Evolutionary conservation across 2,329 filamentous ascomycete genomes (phyloP), one percentile per base, ranked within the genome.

Genomic region (Cercospora berteroae): DNA sequence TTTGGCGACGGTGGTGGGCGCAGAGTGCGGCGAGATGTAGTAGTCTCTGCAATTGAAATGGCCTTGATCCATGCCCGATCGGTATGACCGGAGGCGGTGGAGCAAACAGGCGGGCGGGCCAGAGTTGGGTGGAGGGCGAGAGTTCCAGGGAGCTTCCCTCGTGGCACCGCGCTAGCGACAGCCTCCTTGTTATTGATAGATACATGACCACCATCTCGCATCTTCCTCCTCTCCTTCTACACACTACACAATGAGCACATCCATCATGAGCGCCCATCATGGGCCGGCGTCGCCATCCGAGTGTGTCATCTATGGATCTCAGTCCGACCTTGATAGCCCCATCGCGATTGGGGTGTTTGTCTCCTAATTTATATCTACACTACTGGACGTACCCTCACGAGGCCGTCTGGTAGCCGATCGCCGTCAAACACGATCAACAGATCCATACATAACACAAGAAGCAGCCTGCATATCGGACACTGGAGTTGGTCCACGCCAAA

Each of bases 261-360:
- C 56, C 48, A 71, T 60, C 33, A 64, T 57, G 66, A 66, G n/a
- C 44, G 65, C 66, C 69, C 70, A 52, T 44, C 55, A 36, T 42
- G 72, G 70, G 68, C 67, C 60, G 62, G 64, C 71, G 13, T 60
- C 36, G 55, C 56, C 61, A 69, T 66, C 60, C 36, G 60, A 67
- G 31, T 55, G 50, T 67, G 64, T 68, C 58, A 58, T 20, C 52
- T 13, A 65, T 67, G 72, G 66, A 72, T 60, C 23, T 10, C 75
- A 77, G 70, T 71, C 56, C 72, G 72, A 73, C 69, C 73, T 74
- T 65, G 74, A 84, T 84, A 85, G 82, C 83, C 84, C 84, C 84
- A 85, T 81, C n/a, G 31, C 20, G 72, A 82, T 73, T 78, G 84
- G 84, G 84, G 84, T 85, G 74, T 73, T 70, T 68, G 77, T 76